A percentile compares a stretch with the other conserved stretches of the same genome.
Evolutionary conservation across 75 land plant species (phyloP).

Genomic region (Selaginella tamariscina): DNA sequence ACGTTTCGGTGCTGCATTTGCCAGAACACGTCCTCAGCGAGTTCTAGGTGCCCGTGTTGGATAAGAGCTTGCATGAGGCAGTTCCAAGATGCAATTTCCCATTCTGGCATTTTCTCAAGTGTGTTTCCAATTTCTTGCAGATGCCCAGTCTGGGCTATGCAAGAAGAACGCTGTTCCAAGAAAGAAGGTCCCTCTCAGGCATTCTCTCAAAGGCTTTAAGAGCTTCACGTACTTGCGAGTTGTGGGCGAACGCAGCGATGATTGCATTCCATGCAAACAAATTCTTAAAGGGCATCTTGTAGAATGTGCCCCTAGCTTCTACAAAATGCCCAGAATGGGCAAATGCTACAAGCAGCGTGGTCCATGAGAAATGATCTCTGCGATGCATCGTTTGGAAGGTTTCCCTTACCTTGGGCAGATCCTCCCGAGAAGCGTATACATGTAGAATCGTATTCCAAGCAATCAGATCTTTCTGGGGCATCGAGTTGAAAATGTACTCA

Average conservation of each 20-base stretch:
- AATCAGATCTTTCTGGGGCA: not conserved
- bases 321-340: not conserved
- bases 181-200: not conserved
- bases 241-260: not conserved
- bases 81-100: not conserved
- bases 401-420: not conserved
- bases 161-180: not conserved
- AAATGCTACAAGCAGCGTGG: not conserved
- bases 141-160: not conserved
- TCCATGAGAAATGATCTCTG: not conserved
- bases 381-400: not conserved
- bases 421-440: not conserved
- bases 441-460: not conserved
- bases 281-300: not conserved
- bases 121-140: not conserved
- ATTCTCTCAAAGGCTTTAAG: not conserved
- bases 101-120: not conserved
- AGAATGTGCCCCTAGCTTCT: not conserved
- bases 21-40: not conserved
- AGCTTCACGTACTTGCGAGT: not conserved
- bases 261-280: not conserved
- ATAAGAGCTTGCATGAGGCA: not conserved
- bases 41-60: not conserved
- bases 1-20: not conserved
- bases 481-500: not conserved